Percentiles rank a stretch among this genome's conserved stretches.
Evolutionary conservation across 1,139 yeast genomes (phyloP).

Genomic region (Chernovozyma aurita): DNA sequence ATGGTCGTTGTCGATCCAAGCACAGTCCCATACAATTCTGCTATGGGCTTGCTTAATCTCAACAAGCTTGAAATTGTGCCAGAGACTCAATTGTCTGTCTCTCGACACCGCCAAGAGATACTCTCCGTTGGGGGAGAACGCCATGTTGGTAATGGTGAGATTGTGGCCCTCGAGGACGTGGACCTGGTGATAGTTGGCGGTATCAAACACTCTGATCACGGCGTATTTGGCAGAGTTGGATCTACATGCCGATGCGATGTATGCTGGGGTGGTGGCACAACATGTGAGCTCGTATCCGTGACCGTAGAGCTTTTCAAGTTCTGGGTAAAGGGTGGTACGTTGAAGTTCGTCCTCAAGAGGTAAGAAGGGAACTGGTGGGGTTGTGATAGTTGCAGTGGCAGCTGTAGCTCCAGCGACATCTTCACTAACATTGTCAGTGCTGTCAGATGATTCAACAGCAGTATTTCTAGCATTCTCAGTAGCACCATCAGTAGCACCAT

Average conservation of each 20-base stretch:
- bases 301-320: slow-evolving; percentile 88
- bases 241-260: slow-evolving; percentile 87
- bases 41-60: slow-evolving; percentile 73
- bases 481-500: slow-evolving; percentile 32
- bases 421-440: slow-evolving; percentile 28
- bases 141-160: slow-evolving; percentile 78
- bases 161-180: slow-evolving; percentile 58
- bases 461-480: slow-evolving; percentile 24
- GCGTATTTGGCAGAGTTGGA: slow-evolving; percentile 86
- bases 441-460: slow-evolving; percentile 18
- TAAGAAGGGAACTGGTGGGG: slow-evolving; percentile 53
- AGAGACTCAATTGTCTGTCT: slow-evolving; percentile 81
- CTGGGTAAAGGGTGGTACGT: slow-evolving; percentile 92
- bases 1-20: slow-evolving; percentile 58
- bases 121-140: slow-evolving; percentile 68
- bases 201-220: slow-evolving; percentile 70
- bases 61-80: slow-evolving; percentile 50
- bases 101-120: slow-evolving; percentile 79
- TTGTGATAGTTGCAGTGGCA: slow-evolving; percentile 32
- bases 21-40: slow-evolving; percentile 93
- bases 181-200: slow-evolving; percentile 36
- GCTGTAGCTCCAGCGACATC: slow-evolving; percentile 35
- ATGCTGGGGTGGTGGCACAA: slow-evolving; percentile 64
- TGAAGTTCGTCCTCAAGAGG: slow-evolving; percentile 87
- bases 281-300: slow-evolving; percentile 94